Conservation (phyloP, 305 asterid genomes). For the Fraxinus ornus region DNA sequence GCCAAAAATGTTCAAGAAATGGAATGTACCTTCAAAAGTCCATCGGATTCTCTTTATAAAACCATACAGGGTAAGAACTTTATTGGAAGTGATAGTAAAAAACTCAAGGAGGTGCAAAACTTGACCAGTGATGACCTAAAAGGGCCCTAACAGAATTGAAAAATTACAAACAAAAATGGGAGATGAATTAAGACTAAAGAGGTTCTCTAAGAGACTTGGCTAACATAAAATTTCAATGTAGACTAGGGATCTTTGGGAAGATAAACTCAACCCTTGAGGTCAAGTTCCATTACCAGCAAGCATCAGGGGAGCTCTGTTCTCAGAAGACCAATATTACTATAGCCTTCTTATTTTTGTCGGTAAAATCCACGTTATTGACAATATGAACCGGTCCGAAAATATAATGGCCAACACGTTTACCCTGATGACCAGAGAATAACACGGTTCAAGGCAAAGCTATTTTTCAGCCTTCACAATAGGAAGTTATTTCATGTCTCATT, state of each 20-base stretch:
- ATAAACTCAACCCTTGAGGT: not conserved
- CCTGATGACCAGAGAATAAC: not conserved
- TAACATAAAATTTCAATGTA: no score
- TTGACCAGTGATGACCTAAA: no score
- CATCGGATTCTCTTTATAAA: no score
- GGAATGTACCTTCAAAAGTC: not conserved
- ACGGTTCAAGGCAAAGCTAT: not conserved
- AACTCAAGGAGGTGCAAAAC: no score
- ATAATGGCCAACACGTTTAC: not conserved
- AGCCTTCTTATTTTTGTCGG: not conserved
- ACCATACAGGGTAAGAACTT: no score
- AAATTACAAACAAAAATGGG: not conserved
- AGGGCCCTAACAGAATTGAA: not conserved
- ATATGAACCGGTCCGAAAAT: not conserved
- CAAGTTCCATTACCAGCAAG: not conserved
- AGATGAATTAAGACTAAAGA: not conserved
- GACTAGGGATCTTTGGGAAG: not conserved
- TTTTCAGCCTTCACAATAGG: not conserved
- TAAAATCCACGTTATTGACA: not conserved
- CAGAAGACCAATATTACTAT: not conserved
- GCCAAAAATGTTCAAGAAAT: slow-evolving; percentile 42
- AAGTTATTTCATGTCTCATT: not conserved
- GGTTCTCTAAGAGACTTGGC: no score
- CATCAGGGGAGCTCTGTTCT: not conserved
- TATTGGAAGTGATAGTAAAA: no score